Percentiles rank a stretch among this genome's conserved stretches.
These are phyloP conservation scores for Daldinia childiae DNA, from an alignment of 495 filamentous ascomycete genomes.

Conservation along the genomic window DNA sequence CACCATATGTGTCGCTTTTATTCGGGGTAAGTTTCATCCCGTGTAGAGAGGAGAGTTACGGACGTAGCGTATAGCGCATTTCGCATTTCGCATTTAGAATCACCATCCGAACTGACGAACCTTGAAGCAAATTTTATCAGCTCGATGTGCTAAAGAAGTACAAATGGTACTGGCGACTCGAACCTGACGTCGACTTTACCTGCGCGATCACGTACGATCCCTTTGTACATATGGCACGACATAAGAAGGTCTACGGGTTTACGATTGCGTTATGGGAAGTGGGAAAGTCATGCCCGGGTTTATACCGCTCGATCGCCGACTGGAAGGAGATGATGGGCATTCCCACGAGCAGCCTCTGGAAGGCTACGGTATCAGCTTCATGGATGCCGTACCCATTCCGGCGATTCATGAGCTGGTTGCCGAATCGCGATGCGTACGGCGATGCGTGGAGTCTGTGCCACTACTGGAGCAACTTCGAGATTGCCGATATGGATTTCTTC, in stretches of 20 bases:
- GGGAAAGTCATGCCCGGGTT: constrained; percentile 52
- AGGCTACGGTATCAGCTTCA: constrained; percentile 45
- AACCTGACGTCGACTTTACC: constrained; percentile 53
- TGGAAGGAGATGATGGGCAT: constrained; percentile 47
- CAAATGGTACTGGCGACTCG: constrained; percentile 56
- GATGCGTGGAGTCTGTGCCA: constrained; percentile 56
- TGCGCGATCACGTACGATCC: constrained; percentile 58
- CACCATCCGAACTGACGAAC: constrained; percentile 12
- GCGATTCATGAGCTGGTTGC: constrained; percentile 46
- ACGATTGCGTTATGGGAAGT: constrained; percentile 56
- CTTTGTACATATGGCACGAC: constrained; percentile 56
- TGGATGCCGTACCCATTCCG: constrained; percentile 46
- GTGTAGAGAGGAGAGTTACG: neutral
- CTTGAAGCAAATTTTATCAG: constrained; percentile 64
- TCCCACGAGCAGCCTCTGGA: constrained; percentile 41
- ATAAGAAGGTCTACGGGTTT: constrained; percentile 56
- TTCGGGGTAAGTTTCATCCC: constrained; percentile 73
- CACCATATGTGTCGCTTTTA: constrained; percentile 99
- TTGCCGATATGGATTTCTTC: constrained; percentile 58
- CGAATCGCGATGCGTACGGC: constrained; percentile 40
- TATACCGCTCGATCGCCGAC: constrained; percentile 49
- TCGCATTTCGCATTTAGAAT: no score
- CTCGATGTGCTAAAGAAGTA: constrained; percentile 47
- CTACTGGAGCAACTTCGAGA: constrained; percentile 61
- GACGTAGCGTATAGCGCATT: neutral